Conservation (phyloP, 2,329 filamentous ascomycete genomes). For the Epichloe typhina region DNA sequence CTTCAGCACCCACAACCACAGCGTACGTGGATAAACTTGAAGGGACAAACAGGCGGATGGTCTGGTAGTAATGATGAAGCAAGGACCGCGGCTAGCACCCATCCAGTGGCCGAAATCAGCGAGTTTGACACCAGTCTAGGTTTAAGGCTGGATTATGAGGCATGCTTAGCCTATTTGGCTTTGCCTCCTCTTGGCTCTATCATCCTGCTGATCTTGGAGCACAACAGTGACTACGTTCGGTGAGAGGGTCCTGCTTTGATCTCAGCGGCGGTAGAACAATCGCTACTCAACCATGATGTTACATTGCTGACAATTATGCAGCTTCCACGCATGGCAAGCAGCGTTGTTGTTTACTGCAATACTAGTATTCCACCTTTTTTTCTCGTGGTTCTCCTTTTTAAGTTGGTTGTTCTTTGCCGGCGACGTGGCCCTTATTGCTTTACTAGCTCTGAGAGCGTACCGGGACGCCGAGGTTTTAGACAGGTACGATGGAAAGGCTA, state of each 20-base stretch:
- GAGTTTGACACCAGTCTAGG: slow-evolving; percentile 88
- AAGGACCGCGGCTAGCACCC: slow-evolving; percentile 21
- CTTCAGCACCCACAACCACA: slow-evolving; percentile 42
- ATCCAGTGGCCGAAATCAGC: slow-evolving; percentile 42
- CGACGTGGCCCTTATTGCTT: slow-evolving; percentile 65
- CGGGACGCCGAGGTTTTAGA: slow-evolving; percentile 60
- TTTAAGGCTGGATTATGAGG: slow-evolving; percentile 78
- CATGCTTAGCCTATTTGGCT: slow-evolving; percentile 74
- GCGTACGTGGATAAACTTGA: slow-evolving; percentile 34
- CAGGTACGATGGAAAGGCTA: slow-evolving; percentile 29
- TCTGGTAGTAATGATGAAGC: slow-evolving; percentile 9
- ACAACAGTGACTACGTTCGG: slow-evolving; percentile 95
- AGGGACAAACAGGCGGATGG: slow-evolving; percentile 22
- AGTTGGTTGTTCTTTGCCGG: slow-evolving; percentile 71
- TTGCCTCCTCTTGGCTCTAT: slow-evolving; percentile 80
- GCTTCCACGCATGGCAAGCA: slow-evolving; percentile 95
- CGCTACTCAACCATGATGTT: neutral
- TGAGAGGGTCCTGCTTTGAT: slow-evolving; percentile 25
- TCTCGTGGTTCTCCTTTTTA: slow-evolving; percentile 72
- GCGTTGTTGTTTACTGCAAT: slow-evolving; percentile 65
- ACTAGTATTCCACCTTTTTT: slow-evolving; percentile 69
- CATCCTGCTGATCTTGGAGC: slow-evolving; percentile 70
- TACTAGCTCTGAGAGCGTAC: slow-evolving; percentile 68
- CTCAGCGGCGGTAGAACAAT: neutral
- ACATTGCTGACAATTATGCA: slow-evolving; percentile 22